Conservation (phyloP, 768 basidiomycete genomes). For the Mrakia frigida region DNA sequence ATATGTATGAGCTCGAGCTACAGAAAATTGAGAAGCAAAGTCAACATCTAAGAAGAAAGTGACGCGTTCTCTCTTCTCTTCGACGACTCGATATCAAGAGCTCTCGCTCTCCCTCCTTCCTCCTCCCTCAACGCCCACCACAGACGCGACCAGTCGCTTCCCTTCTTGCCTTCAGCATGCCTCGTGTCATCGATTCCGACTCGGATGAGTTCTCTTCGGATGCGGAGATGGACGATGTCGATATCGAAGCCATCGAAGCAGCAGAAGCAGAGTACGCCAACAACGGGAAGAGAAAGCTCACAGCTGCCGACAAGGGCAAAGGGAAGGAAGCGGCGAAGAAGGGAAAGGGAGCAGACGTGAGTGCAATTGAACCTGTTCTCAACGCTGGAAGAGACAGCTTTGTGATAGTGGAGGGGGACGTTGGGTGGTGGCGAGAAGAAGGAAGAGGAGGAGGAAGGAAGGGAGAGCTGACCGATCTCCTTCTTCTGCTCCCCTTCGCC, state of each 20-base stretch:
- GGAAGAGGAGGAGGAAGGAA: not conserved
- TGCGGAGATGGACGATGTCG: slow-evolving; percentile 18
- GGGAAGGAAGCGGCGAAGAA: slow-evolving; percentile 16
- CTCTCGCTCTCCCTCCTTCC: too few relatives aligned
- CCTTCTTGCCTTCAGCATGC: not conserved
- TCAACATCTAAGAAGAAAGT: too few relatives aligned
- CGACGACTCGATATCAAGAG: too few relatives aligned
- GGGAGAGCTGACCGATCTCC: not conserved
- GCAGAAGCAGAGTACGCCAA: not conserved
- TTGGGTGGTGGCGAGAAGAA: not conserved
- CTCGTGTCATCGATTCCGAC: slow-evolving; percentile 17
- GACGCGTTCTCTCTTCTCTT: too few relatives aligned
- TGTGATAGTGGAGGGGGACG: not conserved
- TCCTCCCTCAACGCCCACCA: too few relatives aligned
- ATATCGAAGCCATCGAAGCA: slow-evolving; percentile 13
- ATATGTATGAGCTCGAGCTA: too few relatives aligned
- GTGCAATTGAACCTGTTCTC: not conserved
- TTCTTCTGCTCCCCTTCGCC: not conserved
- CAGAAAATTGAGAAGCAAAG: too few relatives aligned
- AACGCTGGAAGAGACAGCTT: not conserved
- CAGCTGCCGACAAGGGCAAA: slow-evolving; percentile 17
- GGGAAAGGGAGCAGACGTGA: slow-evolving; percentile 4
- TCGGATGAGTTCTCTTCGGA: slow-evolving; percentile 25
- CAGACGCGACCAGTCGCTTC: not conserved
- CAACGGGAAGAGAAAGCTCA: not conserved